Percentiles rank a stretch among this genome's conserved stretches.
phyloP scores from a whole-genome alignment of 148 eudicot genomes.

The Talinum fruticosum region DNA sequence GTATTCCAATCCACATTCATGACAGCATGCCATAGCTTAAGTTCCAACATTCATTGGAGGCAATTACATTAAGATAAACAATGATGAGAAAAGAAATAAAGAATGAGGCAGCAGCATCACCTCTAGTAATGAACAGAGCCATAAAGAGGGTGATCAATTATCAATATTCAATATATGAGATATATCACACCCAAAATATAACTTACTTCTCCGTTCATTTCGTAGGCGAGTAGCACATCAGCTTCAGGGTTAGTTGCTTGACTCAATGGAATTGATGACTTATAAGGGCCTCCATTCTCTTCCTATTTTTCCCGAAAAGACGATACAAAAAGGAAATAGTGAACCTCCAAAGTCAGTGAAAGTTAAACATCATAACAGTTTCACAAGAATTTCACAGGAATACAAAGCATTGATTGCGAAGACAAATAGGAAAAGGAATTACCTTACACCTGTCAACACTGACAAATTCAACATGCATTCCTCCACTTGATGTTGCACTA shows the following conservation, averaged over 20 bases:
- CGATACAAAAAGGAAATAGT: not conserved
- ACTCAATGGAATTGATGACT: constrained; percentile 74
- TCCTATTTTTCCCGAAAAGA: constrained; percentile 39
- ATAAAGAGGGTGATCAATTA: not conserved
- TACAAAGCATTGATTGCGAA: not conserved
- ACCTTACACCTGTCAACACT: constrained; percentile 98
- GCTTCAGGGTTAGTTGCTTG: constrained; percentile 87
- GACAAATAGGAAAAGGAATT: constrained; percentile 7
- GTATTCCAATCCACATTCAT: not conserved
- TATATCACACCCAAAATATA: not conserved
- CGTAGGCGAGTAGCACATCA: constrained; percentile 91
- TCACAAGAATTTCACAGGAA: not conserved
- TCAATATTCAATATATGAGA: not conserved
- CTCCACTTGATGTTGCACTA: constrained; percentile 58
- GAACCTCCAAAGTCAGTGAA: not conserved
- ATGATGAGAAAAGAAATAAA: not conserved
- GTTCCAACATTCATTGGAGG: not conserved
- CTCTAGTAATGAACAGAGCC: not conserved
- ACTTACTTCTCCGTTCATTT: constrained; percentile 88
- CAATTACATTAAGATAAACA: not conserved
- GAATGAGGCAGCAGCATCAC: not conserved
- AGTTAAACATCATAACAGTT: not conserved
- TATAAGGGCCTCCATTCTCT: constrained; percentile 93
- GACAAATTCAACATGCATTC: constrained; percentile 90
- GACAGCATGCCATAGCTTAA: not conserved